phyloP scores from a whole-genome alignment of 23 red algal genomes.

The Chondrus crispus region DNA sequence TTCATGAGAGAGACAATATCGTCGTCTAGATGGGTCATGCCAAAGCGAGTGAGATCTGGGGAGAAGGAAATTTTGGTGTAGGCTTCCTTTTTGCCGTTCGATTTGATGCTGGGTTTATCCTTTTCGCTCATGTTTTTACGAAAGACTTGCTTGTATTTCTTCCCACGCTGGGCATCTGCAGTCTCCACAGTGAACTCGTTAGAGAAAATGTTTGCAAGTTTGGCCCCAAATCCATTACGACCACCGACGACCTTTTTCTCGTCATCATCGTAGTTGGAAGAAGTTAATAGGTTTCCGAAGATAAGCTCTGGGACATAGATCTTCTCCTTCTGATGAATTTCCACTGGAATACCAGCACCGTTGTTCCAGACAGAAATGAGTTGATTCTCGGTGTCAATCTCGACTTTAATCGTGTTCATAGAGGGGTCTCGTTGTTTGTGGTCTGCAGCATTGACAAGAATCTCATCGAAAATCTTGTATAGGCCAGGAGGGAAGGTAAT shows the following conservation, averaged over 20 bases:
- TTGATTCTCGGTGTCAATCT: conserved; percentile 84
- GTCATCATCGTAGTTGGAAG: conserved; percentile 95
- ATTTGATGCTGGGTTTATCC: conserved; percentile 57
- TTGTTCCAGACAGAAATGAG: conserved; percentile 87
- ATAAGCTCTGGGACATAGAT: conserved; percentile 98
- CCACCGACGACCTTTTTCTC: conserved; percentile 95
- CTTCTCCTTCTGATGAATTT: conserved; percentile 89
- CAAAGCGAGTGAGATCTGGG: conserved; percentile 89
- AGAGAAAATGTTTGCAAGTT: conserved; percentile 99
- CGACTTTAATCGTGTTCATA: conserved; percentile 85
- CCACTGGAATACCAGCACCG: conserved; percentile 86
- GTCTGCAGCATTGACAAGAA: conserved; percentile 97
- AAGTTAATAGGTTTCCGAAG: conserved; percentile 97
- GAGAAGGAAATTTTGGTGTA: conserved; percentile 90
- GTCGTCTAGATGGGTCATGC: conserved; percentile 77
- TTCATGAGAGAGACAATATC: conserved; percentile 88
- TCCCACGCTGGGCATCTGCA: conserved; percentile 59
- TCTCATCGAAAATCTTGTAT: conserved; percentile 99
- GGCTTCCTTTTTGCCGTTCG: conserved; percentile 57
- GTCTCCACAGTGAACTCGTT: conserved; percentile 88
- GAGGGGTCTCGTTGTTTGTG: conserved; percentile 79
- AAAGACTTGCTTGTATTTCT: conserved; percentile 88
- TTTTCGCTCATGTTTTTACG: conserved; percentile 84
- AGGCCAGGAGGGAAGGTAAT: conserved; percentile 82
- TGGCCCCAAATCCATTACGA: conserved; percentile 95